Percentiles rank a stretch among this genome's conserved stretches.
Evolutionary conservation across 768 basidiomycete genomes (phyloP).

Genomic region (Multifurca ochricompacta): DNA sequence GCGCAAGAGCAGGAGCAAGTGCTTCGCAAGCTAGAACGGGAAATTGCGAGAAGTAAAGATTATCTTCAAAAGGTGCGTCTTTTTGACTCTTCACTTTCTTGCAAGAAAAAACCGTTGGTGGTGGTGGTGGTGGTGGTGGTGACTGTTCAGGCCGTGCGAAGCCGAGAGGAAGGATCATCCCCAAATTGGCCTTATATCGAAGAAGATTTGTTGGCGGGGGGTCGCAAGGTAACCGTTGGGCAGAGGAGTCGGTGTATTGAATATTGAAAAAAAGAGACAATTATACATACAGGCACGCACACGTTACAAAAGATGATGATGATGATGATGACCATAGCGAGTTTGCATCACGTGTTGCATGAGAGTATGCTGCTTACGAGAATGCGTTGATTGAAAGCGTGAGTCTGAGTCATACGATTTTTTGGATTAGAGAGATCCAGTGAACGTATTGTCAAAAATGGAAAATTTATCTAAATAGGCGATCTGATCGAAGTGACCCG

Average conservation of each 20-base stretch:
- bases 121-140: too few species aligned
- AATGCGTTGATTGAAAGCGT: too few species aligned
- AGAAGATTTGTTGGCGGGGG: conserved; percentile 10
- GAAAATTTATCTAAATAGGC: background rate
- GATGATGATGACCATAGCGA: too few species aligned
- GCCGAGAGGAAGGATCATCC: conserved; percentile 15
- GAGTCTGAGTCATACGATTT: conserved; percentile 1
- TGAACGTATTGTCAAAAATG: background rate
- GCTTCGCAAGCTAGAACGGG: conserved; percentile 44
- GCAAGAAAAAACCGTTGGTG: too few species aligned
- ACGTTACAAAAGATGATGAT: too few species aligned
- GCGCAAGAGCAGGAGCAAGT: conserved; percentile 48
- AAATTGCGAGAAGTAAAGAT: conserved; percentile 58
- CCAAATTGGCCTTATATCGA: conserved; percentile 16
- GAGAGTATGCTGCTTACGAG: background rate
- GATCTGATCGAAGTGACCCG: conserved; percentile 5
- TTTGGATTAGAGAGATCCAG: background rate
- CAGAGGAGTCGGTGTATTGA: conserved; percentile 19
- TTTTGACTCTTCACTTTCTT: too few species aligned
- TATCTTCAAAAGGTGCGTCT: conserved; percentile 63
- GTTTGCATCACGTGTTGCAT: too few species aligned
- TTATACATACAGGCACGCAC: too few species aligned
- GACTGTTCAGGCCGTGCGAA: conserved; percentile 19
- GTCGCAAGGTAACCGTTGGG: conserved; percentile 6
- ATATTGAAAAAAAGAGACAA: too few species aligned